phyloP scores from a whole-genome alignment of 2,329 filamentous ascomycete genomes.

The Stachybotrys echinatus region DNA sequence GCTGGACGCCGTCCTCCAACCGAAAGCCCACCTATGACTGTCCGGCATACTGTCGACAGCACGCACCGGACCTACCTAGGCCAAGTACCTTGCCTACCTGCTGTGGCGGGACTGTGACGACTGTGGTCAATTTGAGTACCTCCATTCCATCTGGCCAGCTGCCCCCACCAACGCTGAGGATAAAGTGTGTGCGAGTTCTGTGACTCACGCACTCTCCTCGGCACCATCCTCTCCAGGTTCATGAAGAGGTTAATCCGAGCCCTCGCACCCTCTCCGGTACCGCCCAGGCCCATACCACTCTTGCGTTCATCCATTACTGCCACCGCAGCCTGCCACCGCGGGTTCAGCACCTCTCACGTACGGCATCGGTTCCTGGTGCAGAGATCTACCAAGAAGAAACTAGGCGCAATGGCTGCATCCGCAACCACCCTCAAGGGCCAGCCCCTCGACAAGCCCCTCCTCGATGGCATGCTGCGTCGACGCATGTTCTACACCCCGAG shows the following conservation, averaged over 20 bases:
- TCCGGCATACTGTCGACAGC: too few species aligned
- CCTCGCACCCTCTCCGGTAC: constrained; percentile 6
- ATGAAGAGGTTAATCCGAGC: constrained; percentile 22
- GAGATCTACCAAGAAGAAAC: constrained; percentile 15
- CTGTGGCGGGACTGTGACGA: not conserved
- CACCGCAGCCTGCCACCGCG: constrained; percentile 15
- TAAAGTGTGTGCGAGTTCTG: constrained; percentile 15
- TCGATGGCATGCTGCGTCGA: constrained; percentile 82
- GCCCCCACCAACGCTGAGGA: constrained; percentile 14
- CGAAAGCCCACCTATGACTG: not conserved
- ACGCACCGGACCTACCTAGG: not conserved
- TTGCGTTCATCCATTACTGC: constrained; percentile 9
- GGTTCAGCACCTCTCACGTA: constrained; percentile 21
- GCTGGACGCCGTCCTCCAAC: not conserved
- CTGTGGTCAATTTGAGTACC: not conserved
- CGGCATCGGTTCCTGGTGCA: constrained; percentile 21
- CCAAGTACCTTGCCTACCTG: not conserved
- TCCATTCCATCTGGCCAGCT: not conserved
- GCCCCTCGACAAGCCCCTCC: constrained; percentile 73
- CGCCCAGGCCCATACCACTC: constrained; percentile 4
- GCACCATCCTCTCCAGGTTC: constrained; percentile 9
- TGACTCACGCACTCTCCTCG: constrained; percentile 18
- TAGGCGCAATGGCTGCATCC: constrained; percentile 38
- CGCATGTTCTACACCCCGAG: constrained; percentile 92
- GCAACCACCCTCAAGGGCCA: constrained; percentile 82